Evolutionary conservation across 306 rosid species (phyloP), one percentile per base, ranked within the genome.

Genomic region (Cicer yamashitae): DNA sequence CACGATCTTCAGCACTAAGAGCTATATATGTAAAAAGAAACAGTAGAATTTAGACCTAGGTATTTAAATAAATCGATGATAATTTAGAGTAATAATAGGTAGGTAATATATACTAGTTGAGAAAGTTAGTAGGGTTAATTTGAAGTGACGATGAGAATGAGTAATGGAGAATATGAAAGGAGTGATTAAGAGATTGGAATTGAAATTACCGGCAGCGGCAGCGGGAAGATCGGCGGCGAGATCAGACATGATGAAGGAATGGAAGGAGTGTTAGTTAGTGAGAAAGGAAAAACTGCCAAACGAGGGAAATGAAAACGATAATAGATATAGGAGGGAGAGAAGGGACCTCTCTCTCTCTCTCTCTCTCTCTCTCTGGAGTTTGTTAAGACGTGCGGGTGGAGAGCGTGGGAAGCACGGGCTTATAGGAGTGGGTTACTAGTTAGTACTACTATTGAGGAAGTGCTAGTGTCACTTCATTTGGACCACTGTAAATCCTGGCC

Each of bases 1-100:
- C 86, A 47, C 87, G 87, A 75, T 86, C 90, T 84, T 86, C 90
- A 10, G 86, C 86, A 73, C 84, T 84, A 7, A 81, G 84, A 79
- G 88, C 90, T 86, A 58, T 69, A 46, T 12, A 46, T 7, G 57
- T 47, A 68, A 59, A 56, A 17, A 3, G 10, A 79, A 75, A 47
- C 39, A 40, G 14, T 58, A 9, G 1, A 74, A 50, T 75, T 83
- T 9, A 81, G 44, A 67, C n/a, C 80, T 65, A 48, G 46, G 54
- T 39, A 61, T 44, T 41, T 48, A 15, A 50, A 76, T 75, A 53
- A 76, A 38, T 6, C 8, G 43, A 22, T 45, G 22, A 39, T 1
- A 46, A 62, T 44, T 48, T 12, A 4, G 7, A 74, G 54, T 44
- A 44, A 53, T 60, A 47, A 37, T 9, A 6, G 57, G 17, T 1